A percentile compares a stretch with the other conserved stretches of the same genome.
phyloP scores from a whole-genome alignment of 495 filamentous ascomycete genomes.

The Physcia stellaris region DNA sequence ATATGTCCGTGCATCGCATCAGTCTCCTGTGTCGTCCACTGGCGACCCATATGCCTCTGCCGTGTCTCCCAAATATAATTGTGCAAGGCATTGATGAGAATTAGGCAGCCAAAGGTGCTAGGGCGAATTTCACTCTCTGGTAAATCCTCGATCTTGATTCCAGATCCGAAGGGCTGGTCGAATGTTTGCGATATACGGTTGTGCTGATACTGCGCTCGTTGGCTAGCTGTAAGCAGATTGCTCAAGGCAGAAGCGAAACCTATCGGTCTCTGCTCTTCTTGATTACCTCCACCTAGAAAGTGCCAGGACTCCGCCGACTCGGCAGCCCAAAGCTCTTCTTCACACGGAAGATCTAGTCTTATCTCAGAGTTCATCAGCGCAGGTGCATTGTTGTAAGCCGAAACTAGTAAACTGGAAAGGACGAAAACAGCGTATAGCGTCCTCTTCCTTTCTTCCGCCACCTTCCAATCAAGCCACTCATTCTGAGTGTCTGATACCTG shows the following conservation, averaged over 20 bases:
- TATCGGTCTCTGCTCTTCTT: constrained; percentile 49
- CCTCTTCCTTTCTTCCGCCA: constrained; percentile 80
- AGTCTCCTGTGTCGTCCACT: constrained; percentile 85
- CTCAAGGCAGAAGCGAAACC: constrained; percentile 68
- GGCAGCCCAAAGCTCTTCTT: constrained; percentile 83
- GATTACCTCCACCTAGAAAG: constrained; percentile 54
- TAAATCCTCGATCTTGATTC: constrained; percentile 29
- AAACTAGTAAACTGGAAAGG: constrained; percentile 79
- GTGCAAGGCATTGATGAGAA: constrained; percentile 90
- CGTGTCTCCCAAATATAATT: constrained; percentile 98
- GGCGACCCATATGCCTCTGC: constrained; percentile 74
- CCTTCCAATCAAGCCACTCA: constrained; percentile 84
- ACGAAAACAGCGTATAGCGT: constrained; percentile 87
- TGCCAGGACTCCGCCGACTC: constrained; percentile 69
- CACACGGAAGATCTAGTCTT: constrained; percentile 77
- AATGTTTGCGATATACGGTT: constrained; percentile 36
- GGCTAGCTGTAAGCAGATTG: constrained; percentile 64
- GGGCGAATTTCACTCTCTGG: constrained; percentile 58
- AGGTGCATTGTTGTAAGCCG: constrained; percentile 84
- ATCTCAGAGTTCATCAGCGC: constrained; percentile 92
- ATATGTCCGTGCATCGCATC: constrained; percentile 96
- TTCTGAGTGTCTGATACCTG: constrained; percentile 53
- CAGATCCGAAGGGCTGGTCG: constrained; percentile 32
- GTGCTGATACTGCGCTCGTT: constrained; percentile 55
- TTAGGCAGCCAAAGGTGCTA: constrained; percentile 86